These are phyloP conservation scores for Nakazawaea ishiwadae DNA, from an alignment of 805 yeast species.

Conservation along the genomic window DNA sequence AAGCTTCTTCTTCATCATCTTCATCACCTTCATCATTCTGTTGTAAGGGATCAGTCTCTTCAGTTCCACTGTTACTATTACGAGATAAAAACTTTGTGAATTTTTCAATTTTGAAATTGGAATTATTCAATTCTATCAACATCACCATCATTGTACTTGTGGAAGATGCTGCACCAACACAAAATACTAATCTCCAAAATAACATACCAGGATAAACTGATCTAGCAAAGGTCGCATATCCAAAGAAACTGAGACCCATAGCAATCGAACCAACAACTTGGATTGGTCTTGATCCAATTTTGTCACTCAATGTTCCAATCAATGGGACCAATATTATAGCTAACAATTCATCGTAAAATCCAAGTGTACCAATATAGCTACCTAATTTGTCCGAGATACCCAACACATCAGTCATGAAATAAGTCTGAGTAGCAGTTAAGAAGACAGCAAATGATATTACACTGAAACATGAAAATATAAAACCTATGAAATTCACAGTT, in stretches of 20 bases:
- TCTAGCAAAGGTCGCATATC: constrained; percentile 42
- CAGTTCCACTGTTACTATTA: too few relatives aligned
- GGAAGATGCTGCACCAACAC: constrained; percentile 50
- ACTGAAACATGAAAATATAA: constrained; percentile 19
- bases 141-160: constrained; percentile 44
- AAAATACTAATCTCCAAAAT: constrained; percentile 49
- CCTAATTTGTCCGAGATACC: constrained; percentile 30
- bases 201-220: constrained; percentile 45
- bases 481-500: constrained; percentile 21
- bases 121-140: constrained; percentile 41
- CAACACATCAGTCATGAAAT: constrained; percentile 27
- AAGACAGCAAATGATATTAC: constrained; percentile 25
- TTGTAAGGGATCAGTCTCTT: too few relatives aligned
- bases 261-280: constrained; percentile 43
- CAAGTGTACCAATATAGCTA: constrained; percentile 41
- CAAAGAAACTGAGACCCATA: constrained; percentile 40
- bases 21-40: constrained; percentile 13
- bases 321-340: constrained; percentile 53
- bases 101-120: constrained; percentile 32
- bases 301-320: constrained; percentile 60
- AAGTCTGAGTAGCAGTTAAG: constrained; percentile 25
- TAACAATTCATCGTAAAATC: constrained; percentile 56
- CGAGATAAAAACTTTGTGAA: too few relatives aligned
- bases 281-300: constrained; percentile 54
- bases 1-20: constrained; percentile 14